phyloP scores from a whole-genome alignment of 1,139 yeast genomes.

The Geotrichum armillariae region DNA sequence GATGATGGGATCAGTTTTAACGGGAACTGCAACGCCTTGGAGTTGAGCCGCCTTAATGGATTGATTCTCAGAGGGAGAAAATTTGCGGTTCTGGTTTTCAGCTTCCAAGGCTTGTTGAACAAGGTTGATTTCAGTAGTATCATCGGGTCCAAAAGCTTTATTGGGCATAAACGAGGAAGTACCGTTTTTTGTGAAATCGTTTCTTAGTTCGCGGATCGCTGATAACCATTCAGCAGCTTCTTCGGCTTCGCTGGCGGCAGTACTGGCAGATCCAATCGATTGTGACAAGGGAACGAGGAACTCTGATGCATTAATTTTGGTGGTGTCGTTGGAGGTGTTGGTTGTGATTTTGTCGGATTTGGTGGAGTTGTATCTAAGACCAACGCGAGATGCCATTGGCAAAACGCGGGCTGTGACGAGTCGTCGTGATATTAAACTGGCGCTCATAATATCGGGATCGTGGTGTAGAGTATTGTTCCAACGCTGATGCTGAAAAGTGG shows the following conservation, averaged over 20 bases:
- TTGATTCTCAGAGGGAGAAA: conserved; percentile 60
- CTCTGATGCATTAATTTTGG: conserved; percentile 20
- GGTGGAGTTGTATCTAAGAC: conserved; percentile 14
- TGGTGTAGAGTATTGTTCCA: neutral
- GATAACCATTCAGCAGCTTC: conserved; percentile 68
- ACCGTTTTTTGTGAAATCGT: conserved; percentile 44
- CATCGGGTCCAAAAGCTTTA: conserved; percentile 37
- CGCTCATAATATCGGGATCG: conserved; percentile 16
- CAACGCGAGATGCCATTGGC: conserved; percentile 8
- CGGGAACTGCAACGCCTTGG: conserved; percentile 58
- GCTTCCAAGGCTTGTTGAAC: conserved; percentile 27
- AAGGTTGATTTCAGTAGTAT: conserved; percentile 30
- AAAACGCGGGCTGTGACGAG: conserved; percentile 1
- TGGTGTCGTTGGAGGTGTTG: neutral
- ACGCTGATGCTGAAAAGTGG: neutral
- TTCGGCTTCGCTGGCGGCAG: conserved; percentile 49
- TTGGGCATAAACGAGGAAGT: conserved; percentile 32
- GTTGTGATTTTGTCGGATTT: conserved; percentile 3
- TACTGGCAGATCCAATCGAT: conserved; percentile 17
- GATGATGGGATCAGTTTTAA: conserved; percentile 64
- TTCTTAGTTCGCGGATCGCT: conserved; percentile 57
- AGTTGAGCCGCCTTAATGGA: conserved; percentile 52
- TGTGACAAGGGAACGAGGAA: conserved; percentile 20
- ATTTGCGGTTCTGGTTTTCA: conserved; percentile 22
- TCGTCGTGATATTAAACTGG: conserved; percentile 14